A percentile compares a stretch with the other conserved stretches of the same genome.
Conservation (phyloP, 352 stramenopile genomes). For the Peronospora farinosa region DNA sequence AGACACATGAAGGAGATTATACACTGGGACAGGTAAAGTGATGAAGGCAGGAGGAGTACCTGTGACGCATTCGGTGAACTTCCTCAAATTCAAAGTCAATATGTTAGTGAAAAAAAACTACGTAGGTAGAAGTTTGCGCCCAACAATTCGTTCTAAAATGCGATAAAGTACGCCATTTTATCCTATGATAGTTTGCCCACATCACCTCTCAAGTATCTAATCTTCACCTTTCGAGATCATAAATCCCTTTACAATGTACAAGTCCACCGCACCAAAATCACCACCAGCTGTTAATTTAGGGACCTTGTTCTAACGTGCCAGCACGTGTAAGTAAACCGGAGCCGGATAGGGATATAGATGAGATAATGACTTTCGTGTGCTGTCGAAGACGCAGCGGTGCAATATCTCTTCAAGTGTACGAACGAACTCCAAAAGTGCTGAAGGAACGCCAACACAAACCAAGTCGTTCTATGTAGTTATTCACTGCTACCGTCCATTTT, state of each 20-base stretch:
- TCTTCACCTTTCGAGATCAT: too few species aligned
- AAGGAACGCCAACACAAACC: conserved; percentile 63
- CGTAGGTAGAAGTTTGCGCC: too few species aligned
- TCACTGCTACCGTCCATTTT: conserved; percentile 64
- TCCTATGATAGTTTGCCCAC: too few species aligned
- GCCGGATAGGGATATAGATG: conserved; percentile 27
- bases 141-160: too few species aligned
- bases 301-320: conserved; percentile 5
- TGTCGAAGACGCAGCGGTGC: conserved; percentile 54
- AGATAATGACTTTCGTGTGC: conserved; percentile 50
- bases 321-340: conserved; percentile 20
- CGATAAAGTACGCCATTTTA: too few species aligned
- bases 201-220: too few species aligned
- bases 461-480: conserved; percentile 59
- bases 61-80: conserved; percentile 6
- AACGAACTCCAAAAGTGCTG: conserved; percentile 69
- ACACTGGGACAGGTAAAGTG: not conserved
- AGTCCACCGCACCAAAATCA: conserved; percentile 11
- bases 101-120: too few species aligned
- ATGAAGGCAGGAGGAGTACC: conserved; percentile 1
- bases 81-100: not conserved
- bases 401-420: conserved; percentile 42
- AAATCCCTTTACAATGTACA: too few species aligned
- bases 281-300: not conserved
- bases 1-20: not conserved